These are phyloP conservation scores for Tetrahymena thermophila DNA, from an alignment of 73 alveolate genomes.

Conservation along the genomic window DNA sequence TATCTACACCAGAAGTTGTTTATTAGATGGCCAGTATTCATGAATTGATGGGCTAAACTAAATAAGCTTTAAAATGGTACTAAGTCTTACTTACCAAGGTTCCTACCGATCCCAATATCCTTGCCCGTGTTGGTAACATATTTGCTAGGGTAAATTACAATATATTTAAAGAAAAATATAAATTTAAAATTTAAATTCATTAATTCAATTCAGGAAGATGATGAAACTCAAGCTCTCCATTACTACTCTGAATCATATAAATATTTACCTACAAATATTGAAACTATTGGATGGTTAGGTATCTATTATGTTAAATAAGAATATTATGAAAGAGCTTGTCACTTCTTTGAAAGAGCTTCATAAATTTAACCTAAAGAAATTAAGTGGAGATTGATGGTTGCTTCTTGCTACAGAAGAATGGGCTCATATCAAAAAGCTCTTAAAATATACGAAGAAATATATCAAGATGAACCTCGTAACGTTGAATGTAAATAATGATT, in stretches of 20 bases:
- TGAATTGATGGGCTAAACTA: constrained; percentile 87
- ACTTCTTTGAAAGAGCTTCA: constrained; percentile 95
- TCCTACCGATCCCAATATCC: constrained; percentile 90
- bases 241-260: constrained; percentile 96
- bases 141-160: constrained; percentile 79
- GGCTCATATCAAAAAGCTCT: constrained; percentile 40
- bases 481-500: constrained; percentile 71
- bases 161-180: neutral
- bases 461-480: constrained; percentile 78
- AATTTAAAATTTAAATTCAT: constrained; percentile 51
- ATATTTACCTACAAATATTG: constrained; percentile 88
- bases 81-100: constrained; percentile 77
- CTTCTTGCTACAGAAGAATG: constrained; percentile 94
- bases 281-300: constrained; percentile 92
- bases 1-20: constrained; percentile 95
- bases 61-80: constrained; percentile 96
- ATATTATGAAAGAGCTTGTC: constrained; percentile 92
- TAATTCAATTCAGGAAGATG: constrained; percentile 38
- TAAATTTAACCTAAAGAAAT: constrained; percentile 94
- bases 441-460: constrained; percentile 64
- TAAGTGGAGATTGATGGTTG: constrained; percentile 95
- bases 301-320: constrained; percentile 87
- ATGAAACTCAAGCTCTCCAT: constrained; percentile 86
- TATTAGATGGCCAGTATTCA: constrained; percentile 92
- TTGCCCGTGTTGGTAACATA: constrained; percentile 88